Conservation (phyloP, 2,329 filamentous ascomycete genomes). For the Microdochium trichocladiopsis region DNA sequence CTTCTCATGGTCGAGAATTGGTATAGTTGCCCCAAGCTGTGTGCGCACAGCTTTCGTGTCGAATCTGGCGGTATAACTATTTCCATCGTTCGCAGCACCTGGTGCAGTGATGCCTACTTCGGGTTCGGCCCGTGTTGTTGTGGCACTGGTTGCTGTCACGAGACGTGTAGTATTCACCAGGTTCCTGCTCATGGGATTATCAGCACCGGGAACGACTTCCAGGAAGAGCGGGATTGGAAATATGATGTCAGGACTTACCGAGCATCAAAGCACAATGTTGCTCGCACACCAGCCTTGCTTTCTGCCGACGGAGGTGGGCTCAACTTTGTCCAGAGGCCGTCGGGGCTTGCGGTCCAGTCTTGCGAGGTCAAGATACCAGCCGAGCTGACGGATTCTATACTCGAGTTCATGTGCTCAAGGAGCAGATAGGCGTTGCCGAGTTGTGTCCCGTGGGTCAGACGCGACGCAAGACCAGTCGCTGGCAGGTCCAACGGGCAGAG, state of each 20-base stretch:
- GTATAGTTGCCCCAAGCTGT: neutral
- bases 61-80: neutral
- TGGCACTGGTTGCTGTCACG: neutral
- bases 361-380: too few species aligned
- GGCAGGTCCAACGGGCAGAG: neutral
- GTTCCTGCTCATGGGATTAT: neutral
- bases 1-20: neutral
- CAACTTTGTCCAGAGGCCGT: neutral
- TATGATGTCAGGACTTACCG: neutral
- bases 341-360: neutral
- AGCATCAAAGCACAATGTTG: neutral
- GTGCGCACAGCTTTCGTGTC: neutral
- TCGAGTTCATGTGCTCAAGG: neutral
- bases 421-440: neutral
- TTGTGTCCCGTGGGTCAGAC: neutral
- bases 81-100: neutral
- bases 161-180: neutral
- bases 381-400: too few species aligned
- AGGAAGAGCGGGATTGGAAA: neutral
- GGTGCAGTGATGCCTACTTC: neutral
- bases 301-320: neutral
- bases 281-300: neutral
- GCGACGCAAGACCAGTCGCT: neutral
- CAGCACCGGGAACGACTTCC: neutral
- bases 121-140: neutral